Evolutionary conservation across 2,329 filamentous ascomycete genomes (phyloP).

Genomic region (Apiospora malaysiana): DNA sequence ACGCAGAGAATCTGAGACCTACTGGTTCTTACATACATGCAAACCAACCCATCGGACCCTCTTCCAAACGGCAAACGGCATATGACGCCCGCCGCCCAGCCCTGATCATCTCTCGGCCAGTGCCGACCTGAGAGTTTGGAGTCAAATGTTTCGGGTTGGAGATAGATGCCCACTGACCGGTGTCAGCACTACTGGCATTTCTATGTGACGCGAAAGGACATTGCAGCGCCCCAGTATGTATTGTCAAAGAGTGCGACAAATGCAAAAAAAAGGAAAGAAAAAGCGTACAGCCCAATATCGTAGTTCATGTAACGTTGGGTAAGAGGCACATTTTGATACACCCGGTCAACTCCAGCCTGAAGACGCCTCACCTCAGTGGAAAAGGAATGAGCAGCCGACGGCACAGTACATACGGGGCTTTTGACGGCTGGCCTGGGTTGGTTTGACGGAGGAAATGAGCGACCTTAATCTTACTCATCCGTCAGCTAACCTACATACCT

Average conservation of each 20-base stretch:
- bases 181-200: conserved; percentile 2
- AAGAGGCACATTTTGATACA: background rate
- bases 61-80: background rate
- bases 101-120: conserved; percentile 1
- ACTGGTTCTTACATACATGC: background rate
- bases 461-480: conserved; percentile 14
- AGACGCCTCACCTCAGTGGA: background rate
- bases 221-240: background rate
- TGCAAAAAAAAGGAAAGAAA: background rate
- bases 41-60: background rate
- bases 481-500: background rate
- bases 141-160: background rate
- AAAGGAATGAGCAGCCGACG: background rate
- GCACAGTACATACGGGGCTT: background rate
- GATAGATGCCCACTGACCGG: background rate
- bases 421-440: background rate
- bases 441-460: background rate
- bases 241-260: background rate
- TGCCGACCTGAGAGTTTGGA: background rate
- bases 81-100: background rate
- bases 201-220: background rate
- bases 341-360: background rate
- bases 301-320: background rate
- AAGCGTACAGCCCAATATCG: background rate
- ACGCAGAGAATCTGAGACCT: conserved; percentile 1